Evolutionary conservation across 106 monocot species (phyloP).

Genomic region (Platanthera zijinensis): DNA sequence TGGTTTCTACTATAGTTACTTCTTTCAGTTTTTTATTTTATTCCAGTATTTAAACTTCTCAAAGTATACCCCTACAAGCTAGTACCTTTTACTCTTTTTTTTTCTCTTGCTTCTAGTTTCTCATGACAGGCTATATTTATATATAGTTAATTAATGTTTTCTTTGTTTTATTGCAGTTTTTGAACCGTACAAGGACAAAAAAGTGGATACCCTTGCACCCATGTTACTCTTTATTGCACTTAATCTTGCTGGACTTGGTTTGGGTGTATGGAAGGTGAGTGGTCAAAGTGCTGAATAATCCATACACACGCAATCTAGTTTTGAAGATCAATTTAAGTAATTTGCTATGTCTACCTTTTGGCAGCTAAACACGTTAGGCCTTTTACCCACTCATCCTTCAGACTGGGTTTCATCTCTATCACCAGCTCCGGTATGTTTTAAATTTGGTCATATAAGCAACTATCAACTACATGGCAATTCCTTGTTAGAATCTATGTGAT

Average conservation of each 20-base stretch:
- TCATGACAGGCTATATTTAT: background rate
- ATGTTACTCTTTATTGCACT: slow-evolving; percentile 78
- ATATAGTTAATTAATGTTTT: background rate
- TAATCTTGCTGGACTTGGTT: slow-evolving; percentile 51
- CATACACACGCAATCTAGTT: background rate
- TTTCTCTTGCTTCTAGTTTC: background rate
- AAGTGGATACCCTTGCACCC: slow-evolving; percentile 58
- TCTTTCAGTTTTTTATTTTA: background rate
- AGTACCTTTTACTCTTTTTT: background rate
- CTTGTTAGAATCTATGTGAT: too few relatives aligned
- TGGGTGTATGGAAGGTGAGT: slow-evolving; percentile 88
- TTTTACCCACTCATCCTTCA: slow-evolving; percentile 88
- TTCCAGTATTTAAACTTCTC: background rate
- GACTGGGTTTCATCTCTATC: slow-evolving; percentile 93
- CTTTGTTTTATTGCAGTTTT: slow-evolving; percentile 48
- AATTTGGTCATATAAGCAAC: background rate
- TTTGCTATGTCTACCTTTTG: slow-evolving; percentile 11
- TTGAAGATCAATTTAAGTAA: background rate
- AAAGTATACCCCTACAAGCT: background rate
- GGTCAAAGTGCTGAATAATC: background rate
- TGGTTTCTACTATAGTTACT: background rate
- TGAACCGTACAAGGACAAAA: slow-evolving; percentile 87
- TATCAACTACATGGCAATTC: too few relatives aligned
- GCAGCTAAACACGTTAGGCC: slow-evolving; percentile 84
- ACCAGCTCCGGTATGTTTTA: slow-evolving; percentile 57